phyloP scores from a whole-genome alignment of 1,139 yeast genomes.

The Pichia sp. region DNA sequence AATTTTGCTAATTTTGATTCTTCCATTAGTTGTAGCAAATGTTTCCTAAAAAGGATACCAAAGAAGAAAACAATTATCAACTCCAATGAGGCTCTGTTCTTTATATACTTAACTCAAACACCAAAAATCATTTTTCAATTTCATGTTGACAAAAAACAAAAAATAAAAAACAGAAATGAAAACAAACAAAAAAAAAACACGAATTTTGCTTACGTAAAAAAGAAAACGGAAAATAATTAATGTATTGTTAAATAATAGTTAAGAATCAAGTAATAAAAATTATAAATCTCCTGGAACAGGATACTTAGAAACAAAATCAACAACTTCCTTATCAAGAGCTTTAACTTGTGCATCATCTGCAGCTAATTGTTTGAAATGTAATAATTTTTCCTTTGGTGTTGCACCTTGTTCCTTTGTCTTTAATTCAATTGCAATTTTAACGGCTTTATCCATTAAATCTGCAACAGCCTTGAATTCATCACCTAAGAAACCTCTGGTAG shows the following conservation, averaged over 20 bases:
- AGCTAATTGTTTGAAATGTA: slow-evolving; percentile 60
- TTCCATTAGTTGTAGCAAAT: neutral
- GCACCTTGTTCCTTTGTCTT: slow-evolving; percentile 55
- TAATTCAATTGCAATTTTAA: slow-evolving; percentile 54
- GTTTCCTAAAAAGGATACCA: neutral
- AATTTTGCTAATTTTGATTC: neutral
- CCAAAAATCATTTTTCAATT: neutral
- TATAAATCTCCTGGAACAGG: slow-evolving; percentile 75
- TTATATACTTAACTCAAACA: neutral
- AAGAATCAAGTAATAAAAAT: neutral
- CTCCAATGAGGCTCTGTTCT: neutral
- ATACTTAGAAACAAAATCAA: slow-evolving; percentile 57
- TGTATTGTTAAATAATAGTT: neutral
- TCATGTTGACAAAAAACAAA: neutral
- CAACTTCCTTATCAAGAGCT: slow-evolving; percentile 55
- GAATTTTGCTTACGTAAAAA: neutral
- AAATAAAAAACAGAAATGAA: neutral
- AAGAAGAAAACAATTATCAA: too few species aligned
- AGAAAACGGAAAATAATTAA: too few species aligned
- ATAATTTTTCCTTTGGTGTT: slow-evolving; percentile 57
- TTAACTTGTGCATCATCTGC: slow-evolving; percentile 52
- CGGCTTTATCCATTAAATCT: slow-evolving; percentile 72
- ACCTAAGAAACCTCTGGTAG: slow-evolving; percentile 85
- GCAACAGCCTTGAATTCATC: slow-evolving; percentile 76
- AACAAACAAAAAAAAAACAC: neutral